A percentile compares a stretch with the other conserved stretches of the same genome.
Conservation (phyloP, 805 yeast species). For the Cyberlindnera xylosilytica region DNA sequence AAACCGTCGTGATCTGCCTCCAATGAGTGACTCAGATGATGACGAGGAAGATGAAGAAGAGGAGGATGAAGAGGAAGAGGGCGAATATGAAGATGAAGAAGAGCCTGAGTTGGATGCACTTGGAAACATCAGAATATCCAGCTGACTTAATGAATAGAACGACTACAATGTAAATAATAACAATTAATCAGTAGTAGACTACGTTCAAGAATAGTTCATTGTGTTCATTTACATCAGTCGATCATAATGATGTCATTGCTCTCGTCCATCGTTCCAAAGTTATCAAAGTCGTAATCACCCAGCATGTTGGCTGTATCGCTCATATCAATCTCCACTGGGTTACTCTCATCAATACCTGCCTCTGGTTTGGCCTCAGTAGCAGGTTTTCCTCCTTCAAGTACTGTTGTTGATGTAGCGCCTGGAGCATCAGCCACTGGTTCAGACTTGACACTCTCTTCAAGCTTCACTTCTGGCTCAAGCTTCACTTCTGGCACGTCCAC, state of each 20-base stretch:
- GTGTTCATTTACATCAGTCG: conserved; percentile 3
- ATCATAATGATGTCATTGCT: conserved; percentile 19
- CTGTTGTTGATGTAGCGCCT: neutral
- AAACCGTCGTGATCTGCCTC: conserved; percentile 42
- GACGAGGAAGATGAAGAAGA: conserved; percentile 23
- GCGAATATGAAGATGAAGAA: conserved; percentile 17
- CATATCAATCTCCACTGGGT: conserved; percentile 8
- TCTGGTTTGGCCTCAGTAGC: neutral
- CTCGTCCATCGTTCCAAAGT: conserved; percentile 18
- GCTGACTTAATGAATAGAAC: neutral
- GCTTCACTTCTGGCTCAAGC: neutral
- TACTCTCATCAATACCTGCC: neutral
- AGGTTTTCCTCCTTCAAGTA: too few relatives aligned
- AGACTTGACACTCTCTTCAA: neutral
- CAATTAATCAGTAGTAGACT: neutral
- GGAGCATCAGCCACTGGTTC: too few relatives aligned
- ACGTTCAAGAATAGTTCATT: too few relatives aligned
- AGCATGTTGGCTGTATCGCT: conserved; percentile 11
- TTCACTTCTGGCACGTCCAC: neutral
- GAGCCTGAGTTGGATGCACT: conserved; percentile 23
- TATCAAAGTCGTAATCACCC: conserved; percentile 20
- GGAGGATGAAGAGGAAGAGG: conserved; percentile 25
- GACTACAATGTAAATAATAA: neutral
- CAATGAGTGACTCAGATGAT: conserved; percentile 26
- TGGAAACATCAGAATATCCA: conserved; percentile 18